Base-by-base conservation (phyloP, 2,329 filamentous ascomycete genomes). In the Ilyonectria sp. region DNA sequence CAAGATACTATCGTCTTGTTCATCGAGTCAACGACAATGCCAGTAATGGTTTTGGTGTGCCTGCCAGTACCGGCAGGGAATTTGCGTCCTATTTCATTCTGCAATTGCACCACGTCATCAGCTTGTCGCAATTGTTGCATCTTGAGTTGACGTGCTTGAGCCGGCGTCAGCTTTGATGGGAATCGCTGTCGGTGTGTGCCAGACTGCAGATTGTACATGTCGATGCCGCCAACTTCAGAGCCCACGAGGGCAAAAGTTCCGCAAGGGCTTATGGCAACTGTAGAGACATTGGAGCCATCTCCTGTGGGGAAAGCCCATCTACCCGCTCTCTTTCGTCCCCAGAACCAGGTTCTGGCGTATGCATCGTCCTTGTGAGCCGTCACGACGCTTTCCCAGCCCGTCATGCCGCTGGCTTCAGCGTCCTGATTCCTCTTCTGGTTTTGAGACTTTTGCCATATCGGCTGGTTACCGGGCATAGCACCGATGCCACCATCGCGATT, bases 181-280 rank as follows among this genome's bases (percentile, higher is more conserved):
- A 97, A 99, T 19, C 92, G 90, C 76, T 97, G 94, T 65, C 95
- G 91, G 80, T 97, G 94, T 21, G 92, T 85, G 50, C 96, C 96
- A 50, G 96, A 98, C 79, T 99, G 96, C 65, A 99, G 85, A 79
- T 99, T 99, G 87, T 93, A 98, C 92, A 97, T 95, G 79, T 98
- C 94, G 63, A 99, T 91, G 37, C 90, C 89, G 47, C 96, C 96
- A 43, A 88, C 90, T 33, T 90, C 90, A 1, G 95, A 98, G 1
- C 96, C 96, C 23, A 99, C 87, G 5, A 98, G 82, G 2, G 95
- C 95, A 84, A 99, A 99, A 2, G 93, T 98, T 63, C 96, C 96
- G 76, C 96, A 99, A 1, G 94, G 89, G 60, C 94, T 97, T 67
- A 99, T 92, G 11, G 94, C 89, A 21, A 99, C 94, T 60, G 93